Evolutionary conservation across 2,329 filamentous ascomycete genomes (phyloP), one percentile per base, ranked within the genome.

Genomic region (Alternaria consortialis): DNA sequence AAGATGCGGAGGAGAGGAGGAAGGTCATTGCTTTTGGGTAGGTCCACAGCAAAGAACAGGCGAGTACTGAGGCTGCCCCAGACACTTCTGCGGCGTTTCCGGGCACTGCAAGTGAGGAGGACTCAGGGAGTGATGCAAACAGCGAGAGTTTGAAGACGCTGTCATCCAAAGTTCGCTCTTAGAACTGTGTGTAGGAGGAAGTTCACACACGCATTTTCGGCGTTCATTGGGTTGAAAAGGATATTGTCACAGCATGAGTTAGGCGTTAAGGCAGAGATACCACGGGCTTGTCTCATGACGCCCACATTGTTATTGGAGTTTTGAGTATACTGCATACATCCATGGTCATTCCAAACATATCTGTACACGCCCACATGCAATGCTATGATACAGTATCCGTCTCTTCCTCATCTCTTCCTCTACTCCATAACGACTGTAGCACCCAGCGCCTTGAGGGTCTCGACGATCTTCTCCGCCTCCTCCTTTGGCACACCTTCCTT

Each of bases 401-500:
- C 61, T 52, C 34, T 62, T 51, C 32, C 44, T 60, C 59, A 40
- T 50, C 47, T 34, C 25, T 31, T 27, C 27, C 31, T 67, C 84
- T 92, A 98, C 81, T 99, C 95, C 92, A 99, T 95, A 67, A 87
- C 84, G 63, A 92, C 94, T 68, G 91, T 93, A 67, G 91, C 95
- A 68, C 95, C 95, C 64, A 99, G 84, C 70, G 87, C 94, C 88
- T 98, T 98, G 85, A 99, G 87, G 42, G 92, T 89, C 81, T 92
- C 92, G 61, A 99, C 88, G 77, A 99, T 97, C 90, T 99, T 99
- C 87, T 98, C 94, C 7, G 93, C 93, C 81, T 99, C 96, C 77
- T 99, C 95, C 88, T 99, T 99, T 67, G 94, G 91, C 71, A 99
- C 93, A 53, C 91, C 94, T 84, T 99, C 95, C 90, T 98, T 98